phyloP scores from a whole-genome alignment of 345 rosid species.

The Corchorus capsularis region DNA sequence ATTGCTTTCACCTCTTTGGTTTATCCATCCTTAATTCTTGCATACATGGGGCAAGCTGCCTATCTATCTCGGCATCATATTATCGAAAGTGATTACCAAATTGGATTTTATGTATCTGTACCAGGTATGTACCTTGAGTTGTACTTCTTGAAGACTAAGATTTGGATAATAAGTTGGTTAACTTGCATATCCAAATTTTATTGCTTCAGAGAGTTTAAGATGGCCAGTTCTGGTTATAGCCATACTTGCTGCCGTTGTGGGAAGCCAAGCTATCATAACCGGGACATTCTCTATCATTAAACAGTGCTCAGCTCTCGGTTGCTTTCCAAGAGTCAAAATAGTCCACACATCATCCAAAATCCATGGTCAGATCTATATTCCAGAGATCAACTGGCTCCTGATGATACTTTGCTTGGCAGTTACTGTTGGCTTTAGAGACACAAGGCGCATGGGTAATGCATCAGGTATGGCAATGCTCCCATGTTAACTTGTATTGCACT shows the following conservation, averaged over 20 bases:
- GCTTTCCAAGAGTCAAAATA: slow-evolving; percentile 92
- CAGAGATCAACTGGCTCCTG: slow-evolving; percentile 96
- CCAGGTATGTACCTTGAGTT: slow-evolving; percentile 55
- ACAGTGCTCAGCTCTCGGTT: slow-evolving; percentile 89
- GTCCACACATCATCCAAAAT: slow-evolving; percentile 94
- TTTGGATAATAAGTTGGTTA: slow-evolving; percentile 9
- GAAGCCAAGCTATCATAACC: slow-evolving; percentile 96
- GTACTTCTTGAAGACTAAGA: slow-evolving; percentile 5
- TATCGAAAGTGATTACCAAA: slow-evolving; percentile 54
- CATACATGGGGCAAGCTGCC: slow-evolving; percentile 99
- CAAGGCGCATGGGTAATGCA: slow-evolving; percentile 86
- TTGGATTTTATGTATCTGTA: slow-evolving; percentile 95
- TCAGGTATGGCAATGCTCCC: slow-evolving; percentile 49
- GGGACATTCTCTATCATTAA: slow-evolving; percentile 98
- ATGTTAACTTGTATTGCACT: background rate
- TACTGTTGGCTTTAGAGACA: slow-evolving; percentile 89
- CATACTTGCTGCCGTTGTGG: slow-evolving; percentile 94
- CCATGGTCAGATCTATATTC: slow-evolving; percentile 96
- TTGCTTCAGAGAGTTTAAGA: slow-evolving; percentile 69
- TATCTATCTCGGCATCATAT: slow-evolving; percentile 82
- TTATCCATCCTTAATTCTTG: slow-evolving; percentile 91
- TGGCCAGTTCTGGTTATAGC: slow-evolving; percentile 97
- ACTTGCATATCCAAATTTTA: background rate
- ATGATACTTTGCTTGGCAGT: slow-evolving; percentile 96
- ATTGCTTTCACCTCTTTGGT: slow-evolving; percentile 89